Evolutionary conservation across 1,284 basidiomycete species (phyloP).

Genomic region (Cryptococcus floricola): DNA sequence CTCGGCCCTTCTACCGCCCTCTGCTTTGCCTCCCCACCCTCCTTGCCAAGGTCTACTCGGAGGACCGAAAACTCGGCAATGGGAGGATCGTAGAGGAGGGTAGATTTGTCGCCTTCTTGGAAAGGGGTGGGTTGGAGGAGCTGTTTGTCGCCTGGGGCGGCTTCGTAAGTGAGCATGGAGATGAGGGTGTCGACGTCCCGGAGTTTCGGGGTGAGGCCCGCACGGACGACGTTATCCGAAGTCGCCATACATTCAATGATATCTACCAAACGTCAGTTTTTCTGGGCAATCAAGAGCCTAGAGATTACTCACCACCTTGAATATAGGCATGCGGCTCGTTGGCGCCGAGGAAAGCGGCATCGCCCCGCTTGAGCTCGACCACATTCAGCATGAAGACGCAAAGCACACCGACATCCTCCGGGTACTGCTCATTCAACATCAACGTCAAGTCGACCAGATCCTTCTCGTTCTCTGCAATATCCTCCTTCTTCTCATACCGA

Average conservation of each 20-base stretch:
- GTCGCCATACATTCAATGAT: constrained; percentile 98
- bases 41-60: constrained; percentile 56
- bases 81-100: constrained; percentile 81
- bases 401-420: constrained; percentile 88
- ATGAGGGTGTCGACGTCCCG: constrained; percentile 89
- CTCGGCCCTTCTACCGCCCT: constrained; percentile 78
- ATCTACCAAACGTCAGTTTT: constrained; percentile 54
- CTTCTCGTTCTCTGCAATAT: constrained; percentile 44
- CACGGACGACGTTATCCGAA: constrained; percentile 97
- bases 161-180: constrained; percentile 78
- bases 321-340: constrained; percentile 98
- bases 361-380: constrained; percentile 70
- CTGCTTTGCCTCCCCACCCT: constrained; percentile 40
- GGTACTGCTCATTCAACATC: constrained; percentile 74
- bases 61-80: constrained; percentile 91
- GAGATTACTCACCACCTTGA: constrained; percentile 64
- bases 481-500: constrained; percentile 57
- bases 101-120: constrained; percentile 30
- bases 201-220: constrained; percentile 93
- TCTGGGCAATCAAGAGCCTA: neutral
- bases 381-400: constrained; percentile 91
- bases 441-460: constrained; percentile 66
- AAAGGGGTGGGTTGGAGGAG: constrained; percentile 62
- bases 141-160: constrained; percentile 66
- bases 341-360: constrained; percentile 91